Evolutionary conservation across 2,329 filamentous ascomycete species (phyloP).

Genomic region (Nothopassalora personata): DNA sequence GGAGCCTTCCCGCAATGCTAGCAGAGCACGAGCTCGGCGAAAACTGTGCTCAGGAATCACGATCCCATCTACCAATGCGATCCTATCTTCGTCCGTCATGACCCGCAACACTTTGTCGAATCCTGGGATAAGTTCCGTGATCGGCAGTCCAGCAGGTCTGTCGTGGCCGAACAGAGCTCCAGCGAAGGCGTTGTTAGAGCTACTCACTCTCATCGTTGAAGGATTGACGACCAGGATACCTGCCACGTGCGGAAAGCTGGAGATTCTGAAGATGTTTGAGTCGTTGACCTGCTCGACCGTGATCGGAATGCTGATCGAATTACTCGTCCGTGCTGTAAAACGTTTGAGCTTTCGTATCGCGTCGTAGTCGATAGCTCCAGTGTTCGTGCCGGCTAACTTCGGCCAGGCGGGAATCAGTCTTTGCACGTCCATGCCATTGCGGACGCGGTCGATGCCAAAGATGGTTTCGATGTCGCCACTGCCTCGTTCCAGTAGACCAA

Average conservation of each 20-base stretch:
- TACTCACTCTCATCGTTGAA: slow-evolving; percentile 70
- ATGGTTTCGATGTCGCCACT: slow-evolving; percentile 77
- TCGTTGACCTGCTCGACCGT: slow-evolving; percentile 69
- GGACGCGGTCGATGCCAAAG: slow-evolving; percentile 68
- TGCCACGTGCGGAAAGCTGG: slow-evolving; percentile 94
- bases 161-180: slow-evolving; percentile 86
- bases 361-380: slow-evolving; percentile 71
- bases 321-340: slow-evolving; percentile 77
- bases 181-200: slow-evolving; percentile 92
- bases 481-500: slow-evolving; percentile 65
- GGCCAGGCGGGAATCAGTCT: slow-evolving; percentile 78
- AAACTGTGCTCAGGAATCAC: slow-evolving; percentile 96
- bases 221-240: slow-evolving; percentile 92
- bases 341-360: slow-evolving; percentile 66
- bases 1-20: slow-evolving; percentile 76
- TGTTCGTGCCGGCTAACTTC: slow-evolving; percentile 64
- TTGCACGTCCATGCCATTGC: slow-evolving; percentile 67
- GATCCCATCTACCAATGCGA: slow-evolving; percentile 83
- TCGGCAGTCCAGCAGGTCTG: slow-evolving; percentile 71
- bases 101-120: slow-evolving; percentile 81
- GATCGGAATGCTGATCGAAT: slow-evolving; percentile 75
- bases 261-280: slow-evolving; percentile 70
- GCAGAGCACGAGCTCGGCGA: slow-evolving; percentile 75
- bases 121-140: slow-evolving; percentile 75
- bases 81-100: slow-evolving; percentile 78